A percentile compares a stretch with the other conserved stretches of the same genome.
Conservation (phyloP, 257 asterid genomes). For the Datura wrightii region DNA sequence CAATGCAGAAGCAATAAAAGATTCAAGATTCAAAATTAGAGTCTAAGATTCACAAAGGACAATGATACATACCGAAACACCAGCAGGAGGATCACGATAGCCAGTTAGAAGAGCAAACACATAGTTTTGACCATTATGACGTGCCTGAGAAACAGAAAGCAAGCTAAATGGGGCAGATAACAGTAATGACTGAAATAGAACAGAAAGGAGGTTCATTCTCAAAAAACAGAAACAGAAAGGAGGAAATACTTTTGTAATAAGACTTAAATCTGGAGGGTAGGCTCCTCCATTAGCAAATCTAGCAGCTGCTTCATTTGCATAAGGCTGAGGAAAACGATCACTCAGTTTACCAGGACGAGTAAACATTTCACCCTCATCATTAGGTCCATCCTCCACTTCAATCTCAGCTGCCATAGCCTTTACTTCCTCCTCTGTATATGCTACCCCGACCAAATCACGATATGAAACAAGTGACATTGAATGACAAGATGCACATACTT, state of each 20-base stretch:
- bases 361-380: constrained; percentile 95
- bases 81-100: constrained; percentile 86
- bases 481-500: constrained; percentile 88
- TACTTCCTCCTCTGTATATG: constrained; percentile 91
- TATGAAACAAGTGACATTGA: constrained; percentile 74
- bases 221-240: constrained; percentile 23
- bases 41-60: neutral
- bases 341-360: constrained; percentile 92
- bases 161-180: constrained; percentile 19
- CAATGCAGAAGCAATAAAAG: neutral
- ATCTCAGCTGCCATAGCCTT: constrained; percentile 97
- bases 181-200: neutral
- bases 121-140: constrained; percentile 79
- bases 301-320: constrained; percentile 84
- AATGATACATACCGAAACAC: constrained; percentile 53
- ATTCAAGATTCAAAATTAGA: constrained; percentile 30
- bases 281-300: constrained; percentile 97
- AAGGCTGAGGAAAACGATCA: constrained; percentile 90
- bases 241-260: constrained; percentile 69
- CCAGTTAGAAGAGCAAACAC: constrained; percentile 80
- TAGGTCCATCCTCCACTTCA: constrained; percentile 92
- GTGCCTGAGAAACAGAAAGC: constrained; percentile 54
- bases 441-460: constrained; percentile 87
- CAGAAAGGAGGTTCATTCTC: constrained; percentile 1
- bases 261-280: constrained; percentile 94